Evolutionary conservation across 352 stramenopile species (phyloP), one percentile per base, ranked within the genome.

Genomic region (Phytopythium mirpurense): DNA sequence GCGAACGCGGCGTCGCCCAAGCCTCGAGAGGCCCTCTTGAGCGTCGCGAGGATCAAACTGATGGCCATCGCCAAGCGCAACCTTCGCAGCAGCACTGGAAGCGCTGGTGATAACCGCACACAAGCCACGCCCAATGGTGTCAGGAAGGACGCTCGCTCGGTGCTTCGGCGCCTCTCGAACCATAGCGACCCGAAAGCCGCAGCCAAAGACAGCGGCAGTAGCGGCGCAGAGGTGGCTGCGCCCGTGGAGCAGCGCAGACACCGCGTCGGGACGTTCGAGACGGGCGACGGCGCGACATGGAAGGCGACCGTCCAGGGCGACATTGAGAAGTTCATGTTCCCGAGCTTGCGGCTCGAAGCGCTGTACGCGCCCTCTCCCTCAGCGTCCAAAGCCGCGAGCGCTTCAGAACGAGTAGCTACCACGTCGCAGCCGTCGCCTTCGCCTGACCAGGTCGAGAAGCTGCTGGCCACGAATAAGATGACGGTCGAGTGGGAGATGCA

Each of bases 241-340:
- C 3, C n/a, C 9, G 7, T 21, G 7, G 5, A 10, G 23, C 9
- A 32, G 21, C 23, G 41, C 19, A 29, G 45, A 24, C 61, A 75
- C n/a, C 51, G 62, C 1, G 67, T 87, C 29, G 73, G 65, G 1
- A 63, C 65, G 16, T 83, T 84, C 23, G 78, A 86, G 45, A 88
- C 78, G 8, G 55, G 32, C 10, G 74, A 86, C 49, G 69, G 63
- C 45, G 31, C 23, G 14, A 79, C 70, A 48, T 86, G 78, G 78
- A 84, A 78, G 11, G 78, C 78, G 12, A 64, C 70, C 0, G 73
- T 88, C 31, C 66, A 78, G 4, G 74, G 75, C 26, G 59, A 86
- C 51, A 68, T 88, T 5, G 78, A 86, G 34, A 78, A 76, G 49
- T 86, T 88, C 65, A 86, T 88, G 78, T 88, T 86, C 50, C 78